Evolutionary conservation across 2,329 filamentous ascomycete species (phyloP).

Genomic region (Paracoccidioides brasiliensis): DNA sequence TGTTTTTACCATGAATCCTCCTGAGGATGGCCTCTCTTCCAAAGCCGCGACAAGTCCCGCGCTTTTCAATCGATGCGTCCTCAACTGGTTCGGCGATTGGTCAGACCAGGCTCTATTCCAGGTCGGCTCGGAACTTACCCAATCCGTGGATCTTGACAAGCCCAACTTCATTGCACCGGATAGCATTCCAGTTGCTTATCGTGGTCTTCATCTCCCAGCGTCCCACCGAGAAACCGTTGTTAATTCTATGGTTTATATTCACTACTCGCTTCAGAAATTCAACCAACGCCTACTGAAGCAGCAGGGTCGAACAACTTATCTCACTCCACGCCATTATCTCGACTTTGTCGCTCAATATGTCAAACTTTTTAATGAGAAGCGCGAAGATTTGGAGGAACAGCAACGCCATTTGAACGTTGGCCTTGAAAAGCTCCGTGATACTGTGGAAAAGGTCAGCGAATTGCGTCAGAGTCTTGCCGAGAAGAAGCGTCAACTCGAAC

Average conservation of each 20-base stretch:
- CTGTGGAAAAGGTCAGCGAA: conserved; percentile 92
- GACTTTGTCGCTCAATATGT: conserved; percentile 98
- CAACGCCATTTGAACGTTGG: conserved; percentile 96
- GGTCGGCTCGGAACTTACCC: conserved; percentile 87
- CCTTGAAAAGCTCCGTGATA: conserved; percentile 92
- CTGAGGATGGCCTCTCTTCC: conserved; percentile 83
- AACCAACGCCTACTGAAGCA: conserved; percentile 81
- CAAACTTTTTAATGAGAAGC: conserved; percentile 93
- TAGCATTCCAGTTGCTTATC: conserved; percentile 84
- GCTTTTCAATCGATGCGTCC: conserved; percentile 96
- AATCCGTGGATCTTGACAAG: conserved; percentile 89
- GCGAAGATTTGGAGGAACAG: conserved; percentile 95
- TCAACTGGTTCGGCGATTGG: conserved; percentile 99
- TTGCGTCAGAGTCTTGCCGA: conserved; percentile 79
- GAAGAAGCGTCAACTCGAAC: conserved; percentile 86
- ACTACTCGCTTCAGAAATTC: conserved; percentile 85
- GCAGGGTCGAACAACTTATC: conserved; percentile 81
- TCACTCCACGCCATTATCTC: conserved; percentile 92
- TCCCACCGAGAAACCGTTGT: conserved; percentile 84
- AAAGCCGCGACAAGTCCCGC: conserved; percentile 97
- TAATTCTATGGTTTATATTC: conserved; percentile 98
- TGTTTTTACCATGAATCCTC: conserved; percentile 99
- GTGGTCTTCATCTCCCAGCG: conserved; percentile 69
- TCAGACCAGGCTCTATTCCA: conserved; percentile 98
- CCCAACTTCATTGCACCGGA: conserved; percentile 76